Evolutionary conservation across 768 basidiomycete species (phyloP).

Genomic region (Pleurotus citrinopileatus): DNA sequence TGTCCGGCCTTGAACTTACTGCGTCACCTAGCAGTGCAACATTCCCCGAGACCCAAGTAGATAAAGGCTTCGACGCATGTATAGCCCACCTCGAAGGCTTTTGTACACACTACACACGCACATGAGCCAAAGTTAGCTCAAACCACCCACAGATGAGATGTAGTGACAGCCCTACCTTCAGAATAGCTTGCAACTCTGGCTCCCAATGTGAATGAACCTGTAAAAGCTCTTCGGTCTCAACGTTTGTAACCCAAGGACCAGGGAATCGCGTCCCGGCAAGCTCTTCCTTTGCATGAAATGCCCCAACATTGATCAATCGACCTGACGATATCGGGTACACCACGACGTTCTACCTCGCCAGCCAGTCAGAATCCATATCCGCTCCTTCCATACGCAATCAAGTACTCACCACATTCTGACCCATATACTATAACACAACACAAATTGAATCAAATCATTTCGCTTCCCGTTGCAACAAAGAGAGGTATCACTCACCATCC

Average conservation of each 20-base stretch:
- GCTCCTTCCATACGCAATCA: neutral
- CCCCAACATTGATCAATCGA: constrained; percentile 27
- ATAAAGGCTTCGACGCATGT: constrained; percentile 32
- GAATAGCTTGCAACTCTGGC: constrained; percentile 37
- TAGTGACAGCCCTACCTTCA: constrained; percentile 31
- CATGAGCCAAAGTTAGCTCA: too few relatives aligned
- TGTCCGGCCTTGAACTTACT: constrained; percentile 18
- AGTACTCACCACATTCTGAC: constrained; percentile 25
- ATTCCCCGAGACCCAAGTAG: constrained; percentile 31
- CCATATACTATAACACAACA: constrained; percentile 23
- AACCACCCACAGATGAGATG: neutral
- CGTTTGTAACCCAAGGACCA: constrained; percentile 34
- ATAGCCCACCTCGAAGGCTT: constrained; percentile 38
- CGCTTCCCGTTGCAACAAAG: neutral
- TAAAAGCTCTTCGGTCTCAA: constrained; percentile 34
- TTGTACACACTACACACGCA: constrained; percentile 26
- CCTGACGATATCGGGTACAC: constrained; percentile 32
- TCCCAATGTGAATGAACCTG: constrained; percentile 41
- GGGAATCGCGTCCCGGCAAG: constrained; percentile 26
- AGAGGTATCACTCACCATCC: constrained; percentile 21
- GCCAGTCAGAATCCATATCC: neutral
- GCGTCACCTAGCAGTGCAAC: constrained; percentile 46
- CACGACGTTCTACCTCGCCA: constrained; percentile 22
- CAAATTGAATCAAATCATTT: neutral
- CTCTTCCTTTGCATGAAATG: constrained; percentile 24